phyloP scores from a whole-genome alignment of 495 filamentous ascomycete species.

The Penicillium nucicola region DNA sequence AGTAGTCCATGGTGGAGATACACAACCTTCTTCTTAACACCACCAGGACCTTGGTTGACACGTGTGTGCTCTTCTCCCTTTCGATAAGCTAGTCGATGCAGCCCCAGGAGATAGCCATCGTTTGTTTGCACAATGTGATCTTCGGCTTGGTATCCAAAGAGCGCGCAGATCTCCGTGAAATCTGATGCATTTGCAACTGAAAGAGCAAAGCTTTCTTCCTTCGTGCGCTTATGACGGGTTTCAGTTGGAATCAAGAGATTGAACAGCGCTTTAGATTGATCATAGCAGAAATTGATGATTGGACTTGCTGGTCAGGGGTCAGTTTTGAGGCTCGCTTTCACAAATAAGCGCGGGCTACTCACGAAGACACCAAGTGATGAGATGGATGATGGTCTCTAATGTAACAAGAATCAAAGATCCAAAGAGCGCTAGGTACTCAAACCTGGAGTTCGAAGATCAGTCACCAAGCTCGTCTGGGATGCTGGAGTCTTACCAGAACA shows the following conservation, averaged over 20 bases:
- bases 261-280: constrained; percentile 75
- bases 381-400: constrained; percentile 74
- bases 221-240: constrained; percentile 55
- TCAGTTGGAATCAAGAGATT: constrained; percentile 73
- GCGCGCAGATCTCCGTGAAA: constrained; percentile 85
- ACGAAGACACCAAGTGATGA: constrained; percentile 92
- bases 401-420: constrained; percentile 77
- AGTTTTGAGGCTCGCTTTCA: constrained; percentile 12
- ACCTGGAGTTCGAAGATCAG: constrained; percentile 36
- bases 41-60: constrained; percentile 70
- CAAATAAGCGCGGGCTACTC: constrained; percentile 30
- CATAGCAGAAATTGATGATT: constrained; percentile 79
- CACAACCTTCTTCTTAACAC: constrained; percentile 77
- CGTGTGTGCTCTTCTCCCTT: constrained; percentile 69
- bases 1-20: constrained; percentile 95
- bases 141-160: constrained; percentile 88
- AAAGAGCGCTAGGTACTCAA: constrained; percentile 82
- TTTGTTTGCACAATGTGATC: constrained; percentile 93
- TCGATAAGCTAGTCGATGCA: constrained; percentile 81
- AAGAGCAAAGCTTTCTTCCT: constrained; percentile 37
- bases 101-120: constrained; percentile 89
- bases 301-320: constrained; percentile 56
- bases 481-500: constrained; percentile 57
- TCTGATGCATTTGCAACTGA: constrained; percentile 71
- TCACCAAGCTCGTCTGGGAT: background rate